Conservation (phyloP, 352 stramenopile genomes). For the Plasmopara viticola region DNA sequence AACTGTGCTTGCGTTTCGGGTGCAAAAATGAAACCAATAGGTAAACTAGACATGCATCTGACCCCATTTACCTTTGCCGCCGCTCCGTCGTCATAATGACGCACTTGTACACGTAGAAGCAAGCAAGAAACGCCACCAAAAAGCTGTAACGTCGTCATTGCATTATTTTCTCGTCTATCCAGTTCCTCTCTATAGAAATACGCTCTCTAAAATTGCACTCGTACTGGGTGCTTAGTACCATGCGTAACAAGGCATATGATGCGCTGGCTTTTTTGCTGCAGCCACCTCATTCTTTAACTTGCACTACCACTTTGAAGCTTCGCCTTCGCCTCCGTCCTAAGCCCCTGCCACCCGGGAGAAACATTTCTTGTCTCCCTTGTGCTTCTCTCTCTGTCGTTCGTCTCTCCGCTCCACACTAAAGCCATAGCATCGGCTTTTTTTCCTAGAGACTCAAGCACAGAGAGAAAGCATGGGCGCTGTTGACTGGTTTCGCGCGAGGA, state of each 20-base stretch:
- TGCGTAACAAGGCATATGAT: not conserved
- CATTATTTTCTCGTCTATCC: too few species aligned
- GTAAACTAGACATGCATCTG: too few species aligned
- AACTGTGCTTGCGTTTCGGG: too few species aligned
- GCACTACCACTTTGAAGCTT: not conserved
- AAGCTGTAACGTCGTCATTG: too few species aligned
- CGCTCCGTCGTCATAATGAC: too few species aligned
- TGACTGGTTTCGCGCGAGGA: conserved; percentile 28
- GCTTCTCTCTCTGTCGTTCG: conserved; percentile 10
- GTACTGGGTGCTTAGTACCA: too few species aligned
- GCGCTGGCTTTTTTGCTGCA: not conserved
- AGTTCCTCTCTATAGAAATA: too few species aligned
- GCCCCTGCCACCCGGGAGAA: not conserved
- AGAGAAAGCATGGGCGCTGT: conserved; percentile 31
- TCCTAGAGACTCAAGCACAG: conserved; percentile 18
- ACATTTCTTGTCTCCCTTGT: not conserved
- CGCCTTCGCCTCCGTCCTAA: not conserved
- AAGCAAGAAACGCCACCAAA: too few species aligned
- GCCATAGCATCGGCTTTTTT: not conserved
- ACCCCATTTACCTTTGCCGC: too few species aligned
- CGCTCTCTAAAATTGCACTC: too few species aligned
- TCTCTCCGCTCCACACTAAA: not conserved
- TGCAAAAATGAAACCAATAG: too few species aligned
- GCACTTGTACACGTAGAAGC: too few species aligned
- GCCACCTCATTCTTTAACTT: not conserved